A percentile compares a stretch with the other conserved stretches of the same genome.
Evolutionary conservation across 192 early-diverging fungal genomes (phyloP).

Genomic region (Paraglomus occultum): DNA sequence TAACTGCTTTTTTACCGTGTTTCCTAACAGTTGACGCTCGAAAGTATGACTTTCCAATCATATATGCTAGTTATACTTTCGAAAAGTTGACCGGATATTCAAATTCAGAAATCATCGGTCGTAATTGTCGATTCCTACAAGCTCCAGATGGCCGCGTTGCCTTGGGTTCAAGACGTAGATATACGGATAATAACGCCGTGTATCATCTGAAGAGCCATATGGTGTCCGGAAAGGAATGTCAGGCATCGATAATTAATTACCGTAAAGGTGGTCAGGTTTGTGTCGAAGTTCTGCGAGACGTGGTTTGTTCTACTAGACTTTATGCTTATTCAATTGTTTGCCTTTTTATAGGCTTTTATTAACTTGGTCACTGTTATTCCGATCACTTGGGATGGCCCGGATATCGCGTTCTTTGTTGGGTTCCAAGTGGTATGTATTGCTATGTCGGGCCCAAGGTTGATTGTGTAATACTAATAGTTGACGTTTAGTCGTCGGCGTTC

Average conservation of each 20-base stretch:
- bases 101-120: slow-evolving; percentile 43
- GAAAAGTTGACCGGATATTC: slow-evolving; percentile 57
- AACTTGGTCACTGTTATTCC: slow-evolving; percentile 68
- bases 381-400: slow-evolving; percentile 46
- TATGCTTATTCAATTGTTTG: background rate
- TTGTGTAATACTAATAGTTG: no score
- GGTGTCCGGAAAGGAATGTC: slow-evolving; percentile 54
- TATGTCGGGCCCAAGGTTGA: no score
- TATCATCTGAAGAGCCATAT: slow-evolving; percentile 52
- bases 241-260: slow-evolving; percentile 68
- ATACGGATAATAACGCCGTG: slow-evolving; percentile 57
- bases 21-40: slow-evolving; percentile 47
- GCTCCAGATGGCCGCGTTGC: slow-evolving; percentile 53
- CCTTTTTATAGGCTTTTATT: slow-evolving; percentile 54
- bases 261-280: slow-evolving; percentile 59
- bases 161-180: slow-evolving; percentile 47
- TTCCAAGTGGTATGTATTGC: slow-evolving; percentile 47
- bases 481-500: no score
- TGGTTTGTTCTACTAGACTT: background rate
- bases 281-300: background rate
- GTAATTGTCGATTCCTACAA: slow-evolving; percentile 53
- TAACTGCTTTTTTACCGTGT: background rate
- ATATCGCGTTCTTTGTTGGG: slow-evolving; percentile 63
- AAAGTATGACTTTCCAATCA: slow-evolving; percentile 59
- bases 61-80: slow-evolving; percentile 66